Conservation (phyloP, 495 filamentous ascomycete species). For the Letharia lupina region DNA sequence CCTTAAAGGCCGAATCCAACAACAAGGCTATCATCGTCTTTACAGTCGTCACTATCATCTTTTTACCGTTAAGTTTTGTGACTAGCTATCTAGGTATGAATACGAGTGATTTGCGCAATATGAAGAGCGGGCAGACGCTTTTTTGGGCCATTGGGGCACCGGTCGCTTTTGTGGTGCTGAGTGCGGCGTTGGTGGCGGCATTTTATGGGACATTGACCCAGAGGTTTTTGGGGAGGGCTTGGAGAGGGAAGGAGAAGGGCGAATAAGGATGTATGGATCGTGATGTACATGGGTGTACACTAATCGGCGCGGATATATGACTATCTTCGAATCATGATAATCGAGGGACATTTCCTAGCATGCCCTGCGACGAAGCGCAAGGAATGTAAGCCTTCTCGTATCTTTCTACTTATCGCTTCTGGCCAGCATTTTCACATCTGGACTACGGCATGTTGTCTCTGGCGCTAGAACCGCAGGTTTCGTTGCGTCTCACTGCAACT, state of each 20-base stretch:
- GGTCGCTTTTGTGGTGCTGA: conserved; percentile 33
- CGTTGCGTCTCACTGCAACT: too few relatives aligned
- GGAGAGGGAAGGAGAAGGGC: conserved; percentile 9
- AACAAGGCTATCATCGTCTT: conserved; percentile 32
- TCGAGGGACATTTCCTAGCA: too few relatives aligned
- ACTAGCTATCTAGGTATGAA: conserved; percentile 41
- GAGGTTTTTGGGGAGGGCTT: conserved; percentile 8
- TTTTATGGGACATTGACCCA: conserved; percentile 19
- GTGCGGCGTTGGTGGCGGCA: conserved; percentile 19
- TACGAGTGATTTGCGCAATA: conserved; percentile 43
- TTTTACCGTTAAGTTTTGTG: conserved; percentile 35
- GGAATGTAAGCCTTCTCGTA: too few relatives aligned
- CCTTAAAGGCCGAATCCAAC: conserved; percentile 16
- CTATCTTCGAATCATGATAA: too few relatives aligned
- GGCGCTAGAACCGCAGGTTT: too few relatives aligned
- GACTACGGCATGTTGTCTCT: too few relatives aligned
- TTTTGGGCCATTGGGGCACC: conserved; percentile 45
- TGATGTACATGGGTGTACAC: too few relatives aligned
- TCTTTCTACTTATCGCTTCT: too few relatives aligned
- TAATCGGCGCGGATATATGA: too few relatives aligned
- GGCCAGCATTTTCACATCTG: too few relatives aligned
- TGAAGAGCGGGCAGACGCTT: conserved; percentile 37
- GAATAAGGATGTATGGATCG: background rate
- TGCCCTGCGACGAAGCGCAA: too few relatives aligned
- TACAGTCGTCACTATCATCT: conserved; percentile 40